Evolutionary conservation across 1,284 basidiomycete genomes (phyloP).

Genomic region (Marasmius tenuissimus): DNA sequence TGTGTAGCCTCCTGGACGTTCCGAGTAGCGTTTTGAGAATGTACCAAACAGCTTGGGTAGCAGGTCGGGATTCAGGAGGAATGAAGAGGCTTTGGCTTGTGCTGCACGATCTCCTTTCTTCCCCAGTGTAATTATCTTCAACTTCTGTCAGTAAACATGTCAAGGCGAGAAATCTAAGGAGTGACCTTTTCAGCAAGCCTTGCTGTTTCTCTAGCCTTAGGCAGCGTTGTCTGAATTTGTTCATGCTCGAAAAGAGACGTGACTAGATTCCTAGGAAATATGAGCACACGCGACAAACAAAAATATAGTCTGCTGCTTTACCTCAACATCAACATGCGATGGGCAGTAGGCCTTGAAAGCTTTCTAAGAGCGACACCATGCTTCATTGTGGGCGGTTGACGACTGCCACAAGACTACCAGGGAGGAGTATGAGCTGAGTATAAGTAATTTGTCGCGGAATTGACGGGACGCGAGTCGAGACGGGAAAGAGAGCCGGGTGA

Average conservation of each 20-base stretch:
- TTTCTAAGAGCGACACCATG: conserved; percentile 90
- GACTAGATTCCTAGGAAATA: conserved; percentile 78
- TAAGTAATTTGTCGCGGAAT: not conserved
- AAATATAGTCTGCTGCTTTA: conserved; percentile 28
- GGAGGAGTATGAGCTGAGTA: too few species aligned
- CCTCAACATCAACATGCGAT: conserved; percentile 87
- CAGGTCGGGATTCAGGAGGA: conserved; percentile 71
- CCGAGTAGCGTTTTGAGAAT: conserved; percentile 80
- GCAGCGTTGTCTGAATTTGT: conserved; percentile 93
- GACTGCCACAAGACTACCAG: too few species aligned
- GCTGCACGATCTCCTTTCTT: conserved; percentile 76
- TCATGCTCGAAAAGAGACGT: conserved; percentile 95
- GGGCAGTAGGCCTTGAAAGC: conserved; percentile 84
- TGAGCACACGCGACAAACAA: conserved; percentile 2
- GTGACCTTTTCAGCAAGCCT: conserved; percentile 90
- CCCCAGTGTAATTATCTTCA: conserved; percentile 84
- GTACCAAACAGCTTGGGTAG: conserved; percentile 82
- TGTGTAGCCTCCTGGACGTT: conserved; percentile 93
- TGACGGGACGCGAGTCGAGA: not conserved
- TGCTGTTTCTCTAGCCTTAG: conserved; percentile 93
- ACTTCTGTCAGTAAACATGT: not conserved
- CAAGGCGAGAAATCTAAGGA: not conserved
- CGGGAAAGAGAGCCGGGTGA: not conserved
- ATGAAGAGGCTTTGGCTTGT: conserved; percentile 66
- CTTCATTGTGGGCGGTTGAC: conserved; percentile 60